Evolutionary conservation across 1,284 basidiomycete species (phyloP).

Genomic region (Pisolithus thermaeus): DNA sequence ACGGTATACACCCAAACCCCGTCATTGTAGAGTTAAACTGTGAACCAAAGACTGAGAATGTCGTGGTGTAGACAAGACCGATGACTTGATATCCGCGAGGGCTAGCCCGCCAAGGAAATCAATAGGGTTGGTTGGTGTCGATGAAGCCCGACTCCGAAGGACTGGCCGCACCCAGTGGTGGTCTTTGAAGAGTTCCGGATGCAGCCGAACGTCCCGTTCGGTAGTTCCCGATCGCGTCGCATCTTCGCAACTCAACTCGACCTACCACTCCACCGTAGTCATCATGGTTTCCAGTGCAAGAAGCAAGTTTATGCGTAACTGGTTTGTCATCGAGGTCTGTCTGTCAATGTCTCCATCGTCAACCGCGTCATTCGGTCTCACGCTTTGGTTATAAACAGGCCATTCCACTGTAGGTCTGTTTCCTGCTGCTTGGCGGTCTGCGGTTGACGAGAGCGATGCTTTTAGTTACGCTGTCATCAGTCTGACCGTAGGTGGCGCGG

Average conservation of each 20-base stretch:
- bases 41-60: too few relatives aligned
- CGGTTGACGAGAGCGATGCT: background rate
- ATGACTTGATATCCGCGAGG: too few relatives aligned
- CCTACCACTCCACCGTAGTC: slow-evolving; percentile 3
- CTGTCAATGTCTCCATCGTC: background rate
- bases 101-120: too few relatives aligned
- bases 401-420: slow-evolving; percentile 62
- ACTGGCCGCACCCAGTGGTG: too few relatives aligned
- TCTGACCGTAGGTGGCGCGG: slow-evolving; percentile 54
- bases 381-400: slow-evolving; percentile 42
- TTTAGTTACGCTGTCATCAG: slow-evolving; percentile 67
- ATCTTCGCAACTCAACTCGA: background rate
- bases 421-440: slow-evolving; percentile 6
- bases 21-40: too few relatives aligned
- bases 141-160: too few relatives aligned
- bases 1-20: too few relatives aligned
- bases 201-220: slow-evolving; percentile 5
- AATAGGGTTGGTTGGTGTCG: too few relatives aligned
- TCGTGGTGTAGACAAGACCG: too few relatives aligned
- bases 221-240: slow-evolving; percentile 13
- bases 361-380: slow-evolving; percentile 4
- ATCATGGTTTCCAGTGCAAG: slow-evolving; percentile 22
- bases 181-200: too few relatives aligned
- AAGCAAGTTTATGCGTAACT: slow-evolving; percentile 58
- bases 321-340: slow-evolving; percentile 76